A percentile compares a stretch with the other conserved stretches of the same genome.
Conservation (phyloP, 1,139 yeast species). For the Pichia sp. region DNA sequence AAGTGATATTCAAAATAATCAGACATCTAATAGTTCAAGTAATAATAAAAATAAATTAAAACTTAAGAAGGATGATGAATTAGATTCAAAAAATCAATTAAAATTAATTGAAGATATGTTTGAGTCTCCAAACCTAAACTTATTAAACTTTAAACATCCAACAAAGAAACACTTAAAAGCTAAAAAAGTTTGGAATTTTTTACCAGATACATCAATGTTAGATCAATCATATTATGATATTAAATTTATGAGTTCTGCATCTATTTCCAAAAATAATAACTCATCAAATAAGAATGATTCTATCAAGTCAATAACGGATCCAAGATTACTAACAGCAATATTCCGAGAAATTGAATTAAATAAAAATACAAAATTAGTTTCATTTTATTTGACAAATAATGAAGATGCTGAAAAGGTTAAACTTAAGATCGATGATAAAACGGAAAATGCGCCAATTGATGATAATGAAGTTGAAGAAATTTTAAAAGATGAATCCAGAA, state of each 20-base stretch:
- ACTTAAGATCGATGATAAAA: constrained; percentile 34
- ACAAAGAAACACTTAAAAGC: constrained; percentile 67
- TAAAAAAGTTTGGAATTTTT: constrained; percentile 68
- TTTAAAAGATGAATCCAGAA: constrained; percentile 36
- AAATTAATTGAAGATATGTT: constrained; percentile 72
- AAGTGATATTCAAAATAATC: constrained; percentile 24
- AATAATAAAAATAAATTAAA: constrained; percentile 7
- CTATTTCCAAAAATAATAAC: constrained; percentile 39
- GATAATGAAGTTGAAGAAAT: constrained; percentile 30
- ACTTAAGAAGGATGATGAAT: constrained; percentile 30
- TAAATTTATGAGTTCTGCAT: constrained; percentile 77
- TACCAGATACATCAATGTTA: constrained; percentile 87
- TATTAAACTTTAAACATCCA: constrained; percentile 61
- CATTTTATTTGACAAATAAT: constrained; percentile 54
- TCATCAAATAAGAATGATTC: constrained; percentile 29
- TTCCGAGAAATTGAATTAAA: constrained; percentile 71
- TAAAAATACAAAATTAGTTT: constrained; percentile 70
- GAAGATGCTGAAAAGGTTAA: constrained; percentile 39
- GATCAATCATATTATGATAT: constrained; percentile 70
- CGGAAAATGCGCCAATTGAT: constrained; percentile 40
- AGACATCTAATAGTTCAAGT: neutral
- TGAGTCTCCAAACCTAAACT: constrained; percentile 44
- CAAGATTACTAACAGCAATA: constrained; percentile 54
- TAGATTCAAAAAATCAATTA: constrained; percentile 60
- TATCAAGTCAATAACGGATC: constrained; percentile 35